Base-by-base conservation (phyloP, 257 asterid genomes). In the Striga asiatica region DNA sequence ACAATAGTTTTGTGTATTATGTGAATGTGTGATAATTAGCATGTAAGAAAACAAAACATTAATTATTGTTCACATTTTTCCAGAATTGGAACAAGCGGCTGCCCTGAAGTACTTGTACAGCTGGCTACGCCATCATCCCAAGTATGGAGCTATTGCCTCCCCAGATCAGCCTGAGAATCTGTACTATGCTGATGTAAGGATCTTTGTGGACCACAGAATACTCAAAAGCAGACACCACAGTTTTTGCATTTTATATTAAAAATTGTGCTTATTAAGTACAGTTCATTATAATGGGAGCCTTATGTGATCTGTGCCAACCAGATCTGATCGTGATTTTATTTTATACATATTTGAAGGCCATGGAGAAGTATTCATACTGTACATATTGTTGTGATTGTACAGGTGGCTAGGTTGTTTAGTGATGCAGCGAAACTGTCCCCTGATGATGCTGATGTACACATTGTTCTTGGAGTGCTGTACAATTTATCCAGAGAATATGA, bases 81-180 rank as follows among this genome's bases (percentile, higher is more conserved):
- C 94, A 92, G 99, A 92, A 76, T 74, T 88, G 85, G 99, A 92
- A 62, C 99, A 88, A 78, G 83, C 94, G 56, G 83, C 94, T 56
- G 97, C 99, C 8, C 72, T 92, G 60, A 84, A 85, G 78, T 88
- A 84, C 71, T 58, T 92, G 81, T 82, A 82, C 66, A 71, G 99
- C 71, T 92, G 99, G 99, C 81, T 92, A 25, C 93, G 76, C 24
- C 84, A 88, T 66, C 95, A 92, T 68, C 93, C 95, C 1, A 88
- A 78, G 72, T 84, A 88, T 64, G 97, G 99, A 68, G 58, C 76
- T 45, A 65, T 92, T 65, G 72, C 80, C 60, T 72, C 88, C 67
- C 84, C 81, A 16, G 83, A 82, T 56, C 82, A 76, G 74, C 85
- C 95, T 14, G 86, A 73, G 58, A 82, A 83, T 73, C 87, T 92